These are phyloP conservation scores for Verticillium nubilum DNA, from an alignment of 2,329 filamentous ascomycete species.

Conservation along the genomic window DNA sequence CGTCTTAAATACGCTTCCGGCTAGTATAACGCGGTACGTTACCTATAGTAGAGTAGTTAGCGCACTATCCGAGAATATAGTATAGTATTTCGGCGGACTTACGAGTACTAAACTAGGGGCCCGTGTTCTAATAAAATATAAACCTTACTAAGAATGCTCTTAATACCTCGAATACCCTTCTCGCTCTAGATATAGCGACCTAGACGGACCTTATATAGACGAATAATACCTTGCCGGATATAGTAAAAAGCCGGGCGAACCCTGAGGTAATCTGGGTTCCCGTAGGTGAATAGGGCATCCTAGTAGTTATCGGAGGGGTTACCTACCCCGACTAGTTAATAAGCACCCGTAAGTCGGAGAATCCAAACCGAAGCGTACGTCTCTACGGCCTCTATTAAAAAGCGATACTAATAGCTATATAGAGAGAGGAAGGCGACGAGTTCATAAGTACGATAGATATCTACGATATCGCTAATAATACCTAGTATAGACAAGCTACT, in stretches of 20 bases:
- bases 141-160: constrained; percentile 30
- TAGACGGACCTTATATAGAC: constrained; percentile 48
- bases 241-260: constrained; percentile 52
- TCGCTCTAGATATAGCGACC: constrained; percentile 53
- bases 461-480: constrained; percentile 65
- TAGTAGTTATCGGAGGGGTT: no score
- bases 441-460: constrained; percentile 71
- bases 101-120: constrained; percentile 42
- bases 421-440: constrained; percentile 59
- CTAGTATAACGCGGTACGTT: constrained; percentile 58
- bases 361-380: constrained; percentile 34
- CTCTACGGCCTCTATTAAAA: background rate
- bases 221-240: constrained; percentile 47
- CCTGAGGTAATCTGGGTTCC: no score
- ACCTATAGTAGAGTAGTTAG: constrained; percentile 59
- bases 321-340: constrained; percentile 45
- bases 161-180: constrained; percentile 49
- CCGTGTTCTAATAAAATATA: constrained; percentile 32
- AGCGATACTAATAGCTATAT: background rate
- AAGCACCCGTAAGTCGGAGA: constrained; percentile 17
- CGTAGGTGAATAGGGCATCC: constrained; percentile 67
- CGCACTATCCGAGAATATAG: constrained; percentile 65
- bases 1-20: no score
- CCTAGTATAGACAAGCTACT: constrained; percentile 67
- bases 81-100: no score